Evolutionary conservation across 306 rosid species (phyloP).

Genomic region (Delonix regia): DNA sequence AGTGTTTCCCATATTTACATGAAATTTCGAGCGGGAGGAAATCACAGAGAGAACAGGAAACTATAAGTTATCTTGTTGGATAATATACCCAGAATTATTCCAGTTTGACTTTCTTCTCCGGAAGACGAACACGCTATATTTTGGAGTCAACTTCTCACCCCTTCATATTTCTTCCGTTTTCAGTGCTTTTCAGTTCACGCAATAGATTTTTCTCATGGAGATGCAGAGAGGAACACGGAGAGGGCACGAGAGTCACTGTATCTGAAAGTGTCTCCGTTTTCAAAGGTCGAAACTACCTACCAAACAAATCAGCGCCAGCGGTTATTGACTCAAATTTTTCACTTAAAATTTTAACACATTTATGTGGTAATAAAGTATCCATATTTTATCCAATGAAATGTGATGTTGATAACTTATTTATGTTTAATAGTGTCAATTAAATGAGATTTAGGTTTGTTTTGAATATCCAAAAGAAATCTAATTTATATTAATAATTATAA

Average conservation of each 20-base stretch:
- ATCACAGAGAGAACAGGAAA: background rate
- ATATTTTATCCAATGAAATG: background rate
- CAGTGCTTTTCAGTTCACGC: background rate
- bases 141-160: too few species aligned
- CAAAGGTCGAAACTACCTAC: too few species aligned
- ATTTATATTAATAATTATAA: too few species aligned
- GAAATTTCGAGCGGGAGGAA: background rate
- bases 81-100: slow-evolving; percentile 27
- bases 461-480: background rate
- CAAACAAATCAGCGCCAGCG: too few species aligned
- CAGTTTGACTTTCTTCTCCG: slow-evolving; percentile 18
- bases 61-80: background rate
- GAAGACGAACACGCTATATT: too few species aligned
- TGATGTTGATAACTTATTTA: background rate
- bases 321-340: too few species aligned
- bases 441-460: too few species aligned
- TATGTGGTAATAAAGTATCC: too few species aligned
- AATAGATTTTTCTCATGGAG: background rate
- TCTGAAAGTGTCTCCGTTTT: background rate
- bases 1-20: background rate
- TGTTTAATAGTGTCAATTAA: too few species aligned
- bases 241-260: too few species aligned
- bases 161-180: background rate
- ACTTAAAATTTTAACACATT: too few species aligned
- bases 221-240: background rate